These are phyloP conservation scores for Coniella vitis DNA, from an alignment of 2,329 filamentous ascomycete species.

Conservation along the genomic window DNA sequence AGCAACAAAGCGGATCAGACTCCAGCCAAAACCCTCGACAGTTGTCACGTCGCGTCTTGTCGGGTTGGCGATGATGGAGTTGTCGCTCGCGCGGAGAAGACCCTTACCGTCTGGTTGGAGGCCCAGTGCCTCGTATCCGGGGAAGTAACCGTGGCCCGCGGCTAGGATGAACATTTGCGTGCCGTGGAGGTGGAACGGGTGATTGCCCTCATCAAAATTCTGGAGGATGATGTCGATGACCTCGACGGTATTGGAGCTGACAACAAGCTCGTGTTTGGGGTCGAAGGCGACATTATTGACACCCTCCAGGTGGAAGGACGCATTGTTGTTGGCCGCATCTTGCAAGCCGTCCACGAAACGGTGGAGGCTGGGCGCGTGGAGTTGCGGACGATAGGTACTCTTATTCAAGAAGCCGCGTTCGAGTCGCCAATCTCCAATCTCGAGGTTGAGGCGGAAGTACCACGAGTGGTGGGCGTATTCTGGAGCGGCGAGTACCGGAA, in stretches of 20 bases:
- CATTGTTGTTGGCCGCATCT: constrained; percentile 29
- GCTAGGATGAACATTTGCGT: constrained; percentile 48
- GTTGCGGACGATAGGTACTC: constrained; percentile 45
- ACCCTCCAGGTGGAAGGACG: constrained; percentile 43
- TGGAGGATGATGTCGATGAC: constrained; percentile 55
- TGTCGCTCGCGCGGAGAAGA: constrained; percentile 28
- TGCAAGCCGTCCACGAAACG: constrained; percentile 40
- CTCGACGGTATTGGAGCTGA: constrained; percentile 42
- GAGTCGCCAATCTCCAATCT: constrained; percentile 52
- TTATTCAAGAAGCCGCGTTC: constrained; percentile 53
- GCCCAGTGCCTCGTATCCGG: constrained; percentile 33
- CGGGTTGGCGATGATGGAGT: constrained; percentile 30
- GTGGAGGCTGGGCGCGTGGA: constrained; percentile 41
- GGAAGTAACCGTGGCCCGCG: constrained; percentile 58
- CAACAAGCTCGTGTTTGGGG: constrained; percentile 40
- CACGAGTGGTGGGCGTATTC: constrained; percentile 42
- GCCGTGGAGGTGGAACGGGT: constrained; percentile 63
- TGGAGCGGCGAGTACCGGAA: constrained; percentile 35
- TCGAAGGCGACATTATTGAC: constrained; percentile 43
- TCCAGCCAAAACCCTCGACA: constrained; percentile 44
- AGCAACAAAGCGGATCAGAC: constrained; percentile 39
- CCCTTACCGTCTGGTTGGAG: constrained; percentile 27
- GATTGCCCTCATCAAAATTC: constrained; percentile 54
- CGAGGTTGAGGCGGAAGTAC: constrained; percentile 50
- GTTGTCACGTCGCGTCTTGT: constrained; percentile 39